Evolutionary conservation across 2,329 filamentous ascomycete species (phyloP), one percentile per base, ranked within the genome.

Genomic region (Allantophomopsis lycopodina): DNA sequence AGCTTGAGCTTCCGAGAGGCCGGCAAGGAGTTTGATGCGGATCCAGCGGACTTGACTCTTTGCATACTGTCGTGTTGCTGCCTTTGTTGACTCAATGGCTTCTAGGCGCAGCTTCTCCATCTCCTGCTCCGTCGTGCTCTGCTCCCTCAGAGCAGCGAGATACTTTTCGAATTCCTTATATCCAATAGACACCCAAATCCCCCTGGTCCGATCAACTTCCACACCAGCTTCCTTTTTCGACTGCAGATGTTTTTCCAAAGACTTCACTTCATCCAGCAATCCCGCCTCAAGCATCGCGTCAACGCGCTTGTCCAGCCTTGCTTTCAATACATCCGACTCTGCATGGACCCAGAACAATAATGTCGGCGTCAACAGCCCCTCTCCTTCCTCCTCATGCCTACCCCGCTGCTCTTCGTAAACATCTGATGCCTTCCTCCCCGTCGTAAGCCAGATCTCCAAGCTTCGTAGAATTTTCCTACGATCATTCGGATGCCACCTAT

Each of bases 111-210:
- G 56, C 14, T 64, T 63, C 15, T 71, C 65, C 1, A 83, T 59
- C 4, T 71, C 64, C 43, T 51, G 39, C 32, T 46, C 37, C 20
- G 50, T 44, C 40, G 49, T 17, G 39, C 46, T 40, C 7, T 48
- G 50, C 42, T 57, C 44, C 47, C 60, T 50, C 12, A 65, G 43
- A 1, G 71, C 69, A 2, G 61, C 50, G 17, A 88, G 62, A 52
- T 87, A 94, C 0, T 74, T 68, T 42, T 83, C 71, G 54, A 96
- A 82, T 54, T 98, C 86, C 56, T 93, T 95, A 60, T 87, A 95
- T 1, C 91, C 91, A 45, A 98, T 98, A 1, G 88, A 91, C 39
- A 94, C 83, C 87, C 89, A 98, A 34, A 98, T 93, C 0, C 91
- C 93, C 39, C 79, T 76, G 1, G 74, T 83, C 47, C 76, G 69